A percentile compares a stretch with the other conserved stretches of the same genome.
phyloP scores from a whole-genome alignment of 169 alveolate species.

The Amoebophrya sp. region DNA sequence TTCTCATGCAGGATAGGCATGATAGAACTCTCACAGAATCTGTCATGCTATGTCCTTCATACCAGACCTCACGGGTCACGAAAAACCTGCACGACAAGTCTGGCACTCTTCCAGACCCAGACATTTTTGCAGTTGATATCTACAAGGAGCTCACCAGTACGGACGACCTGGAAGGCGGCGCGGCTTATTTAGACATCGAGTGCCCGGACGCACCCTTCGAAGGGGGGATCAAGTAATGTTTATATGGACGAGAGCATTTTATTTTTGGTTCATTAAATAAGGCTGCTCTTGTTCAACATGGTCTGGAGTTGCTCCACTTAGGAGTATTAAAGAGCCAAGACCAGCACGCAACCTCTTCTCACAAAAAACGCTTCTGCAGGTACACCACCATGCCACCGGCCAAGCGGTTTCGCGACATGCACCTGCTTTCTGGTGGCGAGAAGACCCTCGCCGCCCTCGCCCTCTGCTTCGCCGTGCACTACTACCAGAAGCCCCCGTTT shows the following conservation, averaged over 20 bases:
- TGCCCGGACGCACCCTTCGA: slow-evolving; percentile 39
- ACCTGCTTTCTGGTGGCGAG: slow-evolving; percentile 46
- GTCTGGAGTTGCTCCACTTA: not conserved
- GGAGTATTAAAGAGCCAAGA: not conserved
- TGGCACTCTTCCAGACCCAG: no score
- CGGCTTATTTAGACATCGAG: not conserved
- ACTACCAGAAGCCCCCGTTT: slow-evolving; percentile 42
- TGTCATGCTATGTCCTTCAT: no score
- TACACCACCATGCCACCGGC: slow-evolving; percentile 48
- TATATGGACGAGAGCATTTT: not conserved
- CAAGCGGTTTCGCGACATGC: slow-evolving; percentile 49
- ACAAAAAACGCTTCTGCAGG: not conserved
- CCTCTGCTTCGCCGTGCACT: slow-evolving; percentile 44
- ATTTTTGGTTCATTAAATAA: no score
- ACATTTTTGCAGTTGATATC: slow-evolving; percentile 27
- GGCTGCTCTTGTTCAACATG: not conserved
- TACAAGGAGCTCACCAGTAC: slow-evolving; percentile 2
- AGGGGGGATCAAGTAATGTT: slow-evolving; percentile 39
- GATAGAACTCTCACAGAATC: no score
- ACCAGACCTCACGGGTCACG: no score
- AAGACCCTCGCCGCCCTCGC: slow-evolving; percentile 49
- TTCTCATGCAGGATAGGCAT: no score
- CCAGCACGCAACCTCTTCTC: not conserved
- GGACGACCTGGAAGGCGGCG: not conserved
- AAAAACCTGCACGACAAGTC: no score